These are phyloP conservation scores for Apiotrichum domesticum DNA, from an alignment of 1,284 basidiomycete species.

Conservation along the genomic window DNA sequence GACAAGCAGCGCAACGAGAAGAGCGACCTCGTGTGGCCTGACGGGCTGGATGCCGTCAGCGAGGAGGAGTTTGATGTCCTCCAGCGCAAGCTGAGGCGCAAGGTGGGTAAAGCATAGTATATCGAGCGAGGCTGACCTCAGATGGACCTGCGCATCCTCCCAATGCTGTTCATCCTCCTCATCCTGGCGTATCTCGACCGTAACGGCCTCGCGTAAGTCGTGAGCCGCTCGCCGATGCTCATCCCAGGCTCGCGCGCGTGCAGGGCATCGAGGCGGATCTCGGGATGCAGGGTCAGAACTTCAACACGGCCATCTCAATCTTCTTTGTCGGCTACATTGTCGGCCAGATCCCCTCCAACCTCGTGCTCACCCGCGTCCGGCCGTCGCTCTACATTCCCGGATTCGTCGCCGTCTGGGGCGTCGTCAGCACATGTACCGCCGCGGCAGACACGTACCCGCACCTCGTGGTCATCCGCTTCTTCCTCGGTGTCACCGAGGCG, in stretches of 20 bases:
- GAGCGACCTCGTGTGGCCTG: neutral
- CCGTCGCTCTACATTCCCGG: conserved; percentile 16
- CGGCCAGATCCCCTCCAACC: conserved; percentile 38
- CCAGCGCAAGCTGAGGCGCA: neutral
- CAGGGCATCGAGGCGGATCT: conserved; percentile 29
- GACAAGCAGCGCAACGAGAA: neutral
- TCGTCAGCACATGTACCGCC: conserved; percentile 9
- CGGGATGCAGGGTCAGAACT: conserved; percentile 25
- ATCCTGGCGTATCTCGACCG: conserved; percentile 42
- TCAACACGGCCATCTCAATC: conserved; percentile 39
- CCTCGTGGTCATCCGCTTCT: conserved; percentile 29
- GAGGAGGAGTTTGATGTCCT: neutral
- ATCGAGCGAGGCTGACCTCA: neutral
- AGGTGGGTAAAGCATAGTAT: neutral
- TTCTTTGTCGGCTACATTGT: conserved; percentile 43
- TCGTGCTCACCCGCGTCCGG: conserved; percentile 18
- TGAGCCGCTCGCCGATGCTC: neutral
- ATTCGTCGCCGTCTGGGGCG: conserved; percentile 17
- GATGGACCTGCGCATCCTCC: conserved; percentile 23
- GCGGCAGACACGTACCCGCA: conserved; percentile 13
- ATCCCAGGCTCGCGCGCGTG: conserved; percentile 11
- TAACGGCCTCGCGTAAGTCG: conserved; percentile 29
- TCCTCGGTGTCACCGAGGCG: conserved; percentile 25
- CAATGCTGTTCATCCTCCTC: conserved; percentile 29
- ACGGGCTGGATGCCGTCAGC: neutral